These are phyloP conservation scores for Phytophthora pluvialis DNA, from an alignment of 352 stramenopile genomes.

Conservation along the genomic window DNA sequence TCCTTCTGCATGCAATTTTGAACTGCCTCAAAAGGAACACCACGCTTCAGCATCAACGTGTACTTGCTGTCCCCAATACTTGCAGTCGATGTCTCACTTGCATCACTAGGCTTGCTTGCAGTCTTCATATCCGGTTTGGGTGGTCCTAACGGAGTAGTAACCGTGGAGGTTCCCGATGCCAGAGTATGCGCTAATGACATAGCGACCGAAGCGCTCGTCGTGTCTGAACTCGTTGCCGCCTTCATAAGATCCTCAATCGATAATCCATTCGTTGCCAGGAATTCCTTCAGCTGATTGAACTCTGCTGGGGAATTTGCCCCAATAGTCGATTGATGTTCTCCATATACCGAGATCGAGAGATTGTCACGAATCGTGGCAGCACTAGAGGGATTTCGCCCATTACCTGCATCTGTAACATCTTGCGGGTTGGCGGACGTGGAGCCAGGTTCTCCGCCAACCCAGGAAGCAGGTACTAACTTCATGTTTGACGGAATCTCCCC, in stretches of 20 bases:
- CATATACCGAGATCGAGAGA: constrained; percentile 9
- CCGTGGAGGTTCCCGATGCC: constrained; percentile 7
- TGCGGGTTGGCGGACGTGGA: constrained; percentile 29
- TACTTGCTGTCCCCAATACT: constrained; percentile 51
- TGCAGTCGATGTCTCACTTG: constrained; percentile 1
- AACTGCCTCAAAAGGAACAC: constrained; percentile 73
- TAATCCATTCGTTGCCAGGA: constrained; percentile 63
- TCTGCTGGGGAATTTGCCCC: constrained; percentile 32
- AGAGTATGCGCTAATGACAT: constrained; percentile 21
- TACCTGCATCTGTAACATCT: constrained; percentile 26
- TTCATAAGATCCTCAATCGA: constrained; percentile 79
- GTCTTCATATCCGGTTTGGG: constrained; percentile 22
- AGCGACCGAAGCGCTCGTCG: constrained; percentile 30
- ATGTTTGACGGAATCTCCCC: constrained; percentile 49
- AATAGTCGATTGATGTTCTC: constrained; percentile 7
- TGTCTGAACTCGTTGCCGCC: constrained; percentile 57
- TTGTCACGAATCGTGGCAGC: not conserved
- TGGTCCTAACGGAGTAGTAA: constrained; percentile 3
- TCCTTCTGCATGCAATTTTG: constrained; percentile 82
- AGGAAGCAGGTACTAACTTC: constrained; percentile 53
- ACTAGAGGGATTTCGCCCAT: not conserved
- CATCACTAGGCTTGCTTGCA: constrained; percentile 12
- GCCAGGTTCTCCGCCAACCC: constrained; percentile 35
- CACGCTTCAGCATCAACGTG: constrained; percentile 66
- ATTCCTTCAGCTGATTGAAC: constrained; percentile 67